Base-by-base conservation (phyloP, 768 basidiomycete genomes). In the Psilocybe subaeruginosa region DNA sequence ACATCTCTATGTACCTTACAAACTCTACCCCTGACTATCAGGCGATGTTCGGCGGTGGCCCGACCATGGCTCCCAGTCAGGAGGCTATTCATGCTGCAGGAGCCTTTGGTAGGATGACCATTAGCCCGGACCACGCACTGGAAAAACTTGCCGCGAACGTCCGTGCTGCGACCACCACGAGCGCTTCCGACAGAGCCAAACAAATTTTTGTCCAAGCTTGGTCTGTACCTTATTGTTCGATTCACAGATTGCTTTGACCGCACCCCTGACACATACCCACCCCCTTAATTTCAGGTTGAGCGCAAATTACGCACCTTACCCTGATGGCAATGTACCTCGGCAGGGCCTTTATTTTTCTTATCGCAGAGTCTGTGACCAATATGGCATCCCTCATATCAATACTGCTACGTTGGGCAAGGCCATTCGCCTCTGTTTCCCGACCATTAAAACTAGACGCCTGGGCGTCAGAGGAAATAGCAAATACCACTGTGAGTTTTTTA, bases 291-390 rank as follows among this genome's bases (percentile, higher is more conserved):
- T 37, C 31, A 95, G 93, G 93, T 76, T 95, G 61, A 91, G 88
- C 16, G 91, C 91, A 29, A 94, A 94, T 75, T 95, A 95, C 75
- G 91, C 92, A 4, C 90, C 92, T 11, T 94, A 93, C 74, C 91
- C 91, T 46, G 93, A 95, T 75, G 93, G 93, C 37, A 95, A 95
- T 73, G 95, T 96, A 37, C 92, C 95, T 48, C 88, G 95, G 55
- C 95, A 97, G 71, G 95, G 94, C 5, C 85, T 97, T 54, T 97
- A 96, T 76, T 93, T 93, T 72, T 96, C 94, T 35, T 97, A 96
- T 77, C 85, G 91, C 63, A 82, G 93, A 57, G 88, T 95, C 59
- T 95, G 93, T 75, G 92, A 95, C 77, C 91, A 93, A 76, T 93
- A 95, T 77, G 91, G 91, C 54, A 92, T 95, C 62, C 92, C 92